Base-by-base conservation (phyloP, 169 alveolate genomes). In the Babesia sp. region DNA sequence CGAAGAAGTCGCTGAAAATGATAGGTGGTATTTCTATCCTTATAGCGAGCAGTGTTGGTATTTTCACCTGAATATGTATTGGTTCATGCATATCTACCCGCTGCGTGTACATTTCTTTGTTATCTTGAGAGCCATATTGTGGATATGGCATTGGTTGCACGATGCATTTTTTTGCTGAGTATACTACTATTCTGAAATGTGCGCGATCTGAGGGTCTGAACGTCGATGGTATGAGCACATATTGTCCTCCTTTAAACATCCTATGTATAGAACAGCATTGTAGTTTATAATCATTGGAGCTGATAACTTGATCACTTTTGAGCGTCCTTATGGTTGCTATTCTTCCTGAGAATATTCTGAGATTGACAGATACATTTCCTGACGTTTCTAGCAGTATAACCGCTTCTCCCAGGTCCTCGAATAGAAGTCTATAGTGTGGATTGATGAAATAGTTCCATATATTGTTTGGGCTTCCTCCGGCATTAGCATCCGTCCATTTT, bases 381-480 rank as follows among this genome's bases (percentile, higher is more conserved):
- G 88, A 76, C 54, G 86, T 73, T 51, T 91, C 95, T 57, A 91
- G 81, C 58, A 91, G 61, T 11, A 88, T 57, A 51, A 73, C 55
- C 36, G 78, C 86, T 37, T 82, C 64, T 6, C 74, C 48, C 22
- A 73, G 76, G 63, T 83, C 84, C 14, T 85, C 89, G 12, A 88
- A 80, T 36, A 51, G 44, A 24, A 91, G 69, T 12, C 94, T 84
- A 39, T 84, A 73, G 64, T 91, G 95, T 0, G 95, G 95, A 26
- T 91, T 91, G 59, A 59, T 85, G 58, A 91, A 87, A 56, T 84
- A 91, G 12, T 73, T 64, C 91, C 92, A 86, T 29, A 88, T 55
- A 46, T 91, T 85, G 60, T 91, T 88, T 36, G 91, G 83, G 54
- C 92, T 84, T n/a, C 93, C 93, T 18, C 95, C 95, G 31, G 87